A percentile compares a stretch with the other conserved stretches of the same genome.
These are phyloP conservation scores for Auricularia auricula-judae DNA, from an alignment of 768 basidiomycete species.

Conservation along the genomic window DNA sequence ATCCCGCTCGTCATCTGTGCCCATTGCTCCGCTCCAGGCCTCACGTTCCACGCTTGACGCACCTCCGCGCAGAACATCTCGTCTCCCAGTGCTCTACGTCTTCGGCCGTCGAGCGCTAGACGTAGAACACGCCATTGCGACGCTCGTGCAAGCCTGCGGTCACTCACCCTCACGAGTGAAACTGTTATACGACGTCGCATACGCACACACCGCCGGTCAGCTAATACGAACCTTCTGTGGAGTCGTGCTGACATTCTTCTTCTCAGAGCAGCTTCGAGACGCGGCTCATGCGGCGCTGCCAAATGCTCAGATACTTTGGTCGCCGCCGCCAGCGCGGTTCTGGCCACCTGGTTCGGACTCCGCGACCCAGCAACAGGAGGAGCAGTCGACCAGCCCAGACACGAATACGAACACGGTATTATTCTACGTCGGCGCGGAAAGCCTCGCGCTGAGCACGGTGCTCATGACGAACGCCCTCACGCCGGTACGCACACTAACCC, in stretches of 20 bases:
- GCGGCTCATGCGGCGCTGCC: conserved; percentile 11
- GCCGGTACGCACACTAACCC: conserved; percentile 31
- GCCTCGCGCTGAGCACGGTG: conserved; percentile 70
- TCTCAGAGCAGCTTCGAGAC: conserved; percentile 2
- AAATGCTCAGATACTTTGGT: background rate
- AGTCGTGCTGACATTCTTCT: background rate
- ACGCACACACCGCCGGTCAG: conserved; percentile 55
- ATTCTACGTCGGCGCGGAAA: conserved; percentile 69
- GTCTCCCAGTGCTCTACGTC: conserved; percentile 82
- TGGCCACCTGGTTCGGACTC: background rate
- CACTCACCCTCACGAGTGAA: conserved; percentile 26
- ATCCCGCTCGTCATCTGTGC: too few relatives aligned
- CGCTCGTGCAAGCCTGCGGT: conserved; percentile 23
- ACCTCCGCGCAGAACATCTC: conserved; percentile 49
- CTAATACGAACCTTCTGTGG: background rate
- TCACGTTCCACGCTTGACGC: background rate
- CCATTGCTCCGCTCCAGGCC: too few relatives aligned
- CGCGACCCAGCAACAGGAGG: background rate
- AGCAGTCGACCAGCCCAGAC: background rate
- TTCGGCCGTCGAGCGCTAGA: conserved; percentile 70
- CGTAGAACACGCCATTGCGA: conserved; percentile 34
- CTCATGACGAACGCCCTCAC: conserved; percentile 69
- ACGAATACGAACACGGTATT: conserved; percentile 14
- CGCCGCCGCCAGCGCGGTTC: background rate
- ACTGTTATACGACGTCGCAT: conserved; percentile 69